Evolutionary conservation across 306 rosid species (phyloP).

Genomic region (Cucurbita argyrosperma): DNA sequence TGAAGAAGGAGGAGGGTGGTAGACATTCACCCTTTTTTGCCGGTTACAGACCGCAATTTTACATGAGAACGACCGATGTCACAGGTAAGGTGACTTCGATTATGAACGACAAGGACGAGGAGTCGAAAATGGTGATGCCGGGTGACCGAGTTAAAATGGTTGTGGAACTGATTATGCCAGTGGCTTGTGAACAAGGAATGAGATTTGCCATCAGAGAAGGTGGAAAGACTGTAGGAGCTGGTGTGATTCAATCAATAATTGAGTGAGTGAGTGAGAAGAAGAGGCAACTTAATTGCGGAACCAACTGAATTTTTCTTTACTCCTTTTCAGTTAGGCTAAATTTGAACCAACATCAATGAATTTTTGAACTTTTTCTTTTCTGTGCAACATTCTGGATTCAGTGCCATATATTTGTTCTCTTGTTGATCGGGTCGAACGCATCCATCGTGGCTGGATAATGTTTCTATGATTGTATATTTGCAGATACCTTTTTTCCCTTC

Average conservation of each 20-base stretch:
- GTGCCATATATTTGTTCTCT: slow-evolving; percentile 33
- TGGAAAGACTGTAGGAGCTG: slow-evolving; percentile 88
- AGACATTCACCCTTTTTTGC: slow-evolving; percentile 73
- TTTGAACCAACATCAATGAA: slow-evolving; percentile 15
- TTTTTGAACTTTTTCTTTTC: slow-evolving; percentile 11
- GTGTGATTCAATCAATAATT: slow-evolving; percentile 67
- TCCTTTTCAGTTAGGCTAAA: slow-evolving; percentile 23
- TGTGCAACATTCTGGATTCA: slow-evolving; percentile 27
- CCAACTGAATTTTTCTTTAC: slow-evolving; percentile 4
- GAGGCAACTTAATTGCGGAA: neutral
- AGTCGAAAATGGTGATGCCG: slow-evolving; percentile 91
- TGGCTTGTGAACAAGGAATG: slow-evolving; percentile 85
- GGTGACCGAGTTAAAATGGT: slow-evolving; percentile 80
- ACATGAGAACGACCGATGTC: slow-evolving; percentile 90
- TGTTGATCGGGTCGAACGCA: slow-evolving; percentile 13
- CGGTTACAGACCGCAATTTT: slow-evolving; percentile 73
- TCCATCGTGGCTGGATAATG: slow-evolving; percentile 22
- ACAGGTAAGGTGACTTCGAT: slow-evolving; percentile 57
- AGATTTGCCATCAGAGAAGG: slow-evolving; percentile 92
- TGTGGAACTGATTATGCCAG: slow-evolving; percentile 71
- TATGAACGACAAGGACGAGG: slow-evolving; percentile 83
- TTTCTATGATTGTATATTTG: slow-evolving; percentile 10
- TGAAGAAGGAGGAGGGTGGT: slow-evolving; percentile 89
- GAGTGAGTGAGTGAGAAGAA: slow-evolving; percentile 36
- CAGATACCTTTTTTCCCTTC: neutral